phyloP scores from a whole-genome alignment of 148 eudicot genomes.

The Rhododendron mucronatum region DNA sequence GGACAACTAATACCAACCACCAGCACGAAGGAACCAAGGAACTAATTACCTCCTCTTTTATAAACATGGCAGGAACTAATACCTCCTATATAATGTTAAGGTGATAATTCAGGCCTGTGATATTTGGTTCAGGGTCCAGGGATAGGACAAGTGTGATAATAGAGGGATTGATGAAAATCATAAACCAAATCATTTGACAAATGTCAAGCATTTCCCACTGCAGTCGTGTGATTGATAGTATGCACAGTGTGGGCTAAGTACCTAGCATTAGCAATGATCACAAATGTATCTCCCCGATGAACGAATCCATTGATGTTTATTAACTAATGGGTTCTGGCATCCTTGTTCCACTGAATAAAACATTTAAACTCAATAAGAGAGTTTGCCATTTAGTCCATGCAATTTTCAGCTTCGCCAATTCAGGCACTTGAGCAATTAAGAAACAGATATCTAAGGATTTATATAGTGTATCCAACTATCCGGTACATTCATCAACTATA shows the following conservation, averaged over 20 bases:
- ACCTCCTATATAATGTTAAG: neutral
- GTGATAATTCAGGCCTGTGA: neutral
- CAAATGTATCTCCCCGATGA: neutral
- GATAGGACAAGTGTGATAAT: neutral
- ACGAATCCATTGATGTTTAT: neutral
- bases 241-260: neutral
- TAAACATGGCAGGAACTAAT: neutral
- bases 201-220: neutral
- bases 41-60: neutral
- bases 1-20: neutral
- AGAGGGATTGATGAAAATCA: neutral
- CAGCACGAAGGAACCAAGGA: too few relatives aligned
- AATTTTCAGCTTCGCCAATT: neutral
- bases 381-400: neutral
- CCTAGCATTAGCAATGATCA: neutral
- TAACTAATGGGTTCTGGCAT: neutral
- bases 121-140: neutral
- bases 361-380: neutral
- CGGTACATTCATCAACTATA: neutral
- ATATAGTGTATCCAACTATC: neutral
- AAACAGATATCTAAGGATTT: neutral
- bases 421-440: neutral
- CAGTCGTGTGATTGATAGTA: neutral
- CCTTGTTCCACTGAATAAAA: neutral
- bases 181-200: neutral